Evolutionary conservation across 1,284 basidiomycete genomes (phyloP).

Genomic region (Apiotrichum akiyoshidainum): DNA sequence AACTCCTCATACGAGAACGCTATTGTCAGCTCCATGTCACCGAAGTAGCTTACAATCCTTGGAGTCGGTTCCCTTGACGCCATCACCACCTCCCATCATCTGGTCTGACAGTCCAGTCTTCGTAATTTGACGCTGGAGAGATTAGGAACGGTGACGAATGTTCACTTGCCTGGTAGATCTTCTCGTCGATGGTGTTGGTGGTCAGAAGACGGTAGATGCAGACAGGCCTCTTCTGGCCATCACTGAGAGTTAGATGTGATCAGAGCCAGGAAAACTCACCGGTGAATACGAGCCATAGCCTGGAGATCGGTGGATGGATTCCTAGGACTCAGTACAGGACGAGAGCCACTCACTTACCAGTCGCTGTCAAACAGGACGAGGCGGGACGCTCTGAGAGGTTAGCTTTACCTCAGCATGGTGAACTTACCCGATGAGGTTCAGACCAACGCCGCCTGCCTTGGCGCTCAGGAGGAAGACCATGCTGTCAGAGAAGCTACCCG

Average conservation of each 20-base stretch:
- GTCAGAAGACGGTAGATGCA: conserved; percentile 90
- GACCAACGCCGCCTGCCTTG: conserved; percentile 91
- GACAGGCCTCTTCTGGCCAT: conserved; percentile 88
- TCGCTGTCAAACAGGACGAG: conserved; percentile 81
- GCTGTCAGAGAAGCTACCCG: conserved; percentile 30
- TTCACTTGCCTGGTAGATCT: conserved; percentile 46
- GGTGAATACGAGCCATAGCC: conserved; percentile 94
- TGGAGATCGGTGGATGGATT: conserved; percentile 69
- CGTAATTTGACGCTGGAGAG: conserved; percentile 76
- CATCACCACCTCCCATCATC: conserved; percentile 51
- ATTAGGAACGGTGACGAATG: conserved; percentile 4
- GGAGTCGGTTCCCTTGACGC: conserved; percentile 26
- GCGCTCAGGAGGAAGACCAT: conserved; percentile 89
- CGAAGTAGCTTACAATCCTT: conserved; percentile 71
- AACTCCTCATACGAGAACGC: conserved; percentile 90
- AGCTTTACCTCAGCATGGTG: not conserved
- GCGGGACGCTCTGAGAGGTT: conserved; percentile 63
- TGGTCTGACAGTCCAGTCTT: conserved; percentile 74
- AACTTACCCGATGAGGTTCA: conserved; percentile 72
- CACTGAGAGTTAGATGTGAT: conserved; percentile 55
- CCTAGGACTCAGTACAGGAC: conserved; percentile 22
- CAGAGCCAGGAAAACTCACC: conserved; percentile 55
- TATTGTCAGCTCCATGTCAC: conserved; percentile 50
- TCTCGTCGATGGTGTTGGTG: conserved; percentile 54
- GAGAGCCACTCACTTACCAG: conserved; percentile 58